phyloP scores from a whole-genome alignment of 2,329 filamentous ascomycete species.

The Blastomyces silverae region DNA sequence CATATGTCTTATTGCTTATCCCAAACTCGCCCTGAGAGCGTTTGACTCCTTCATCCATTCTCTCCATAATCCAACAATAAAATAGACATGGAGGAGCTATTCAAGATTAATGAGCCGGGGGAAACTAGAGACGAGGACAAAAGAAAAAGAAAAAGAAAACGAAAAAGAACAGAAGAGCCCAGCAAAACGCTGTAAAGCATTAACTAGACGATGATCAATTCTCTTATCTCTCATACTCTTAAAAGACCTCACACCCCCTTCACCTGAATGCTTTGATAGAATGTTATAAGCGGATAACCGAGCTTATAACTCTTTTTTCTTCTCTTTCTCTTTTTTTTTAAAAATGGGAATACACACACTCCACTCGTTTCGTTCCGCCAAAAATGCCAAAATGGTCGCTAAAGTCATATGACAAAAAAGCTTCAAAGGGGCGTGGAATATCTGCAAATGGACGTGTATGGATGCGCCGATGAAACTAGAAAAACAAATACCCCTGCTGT shows the following conservation, averaged over 20 bases:
- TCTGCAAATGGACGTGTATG: conserved; percentile 1
- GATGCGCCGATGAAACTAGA: not conserved
- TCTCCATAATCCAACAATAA: not conserved
- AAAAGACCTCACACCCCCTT: too few relatives aligned
- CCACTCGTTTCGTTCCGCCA: too few relatives aligned
- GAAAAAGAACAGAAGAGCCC: not conserved
- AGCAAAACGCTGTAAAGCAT: not conserved
- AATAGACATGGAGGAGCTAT: not conserved
- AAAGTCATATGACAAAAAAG: conserved; percentile 7
- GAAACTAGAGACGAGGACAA: not conserved
- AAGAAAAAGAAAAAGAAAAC: not conserved
- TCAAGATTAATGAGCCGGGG: not conserved
- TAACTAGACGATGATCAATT: not conserved
- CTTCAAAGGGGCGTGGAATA: conserved; percentile 5
- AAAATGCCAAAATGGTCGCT: not conserved
- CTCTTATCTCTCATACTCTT: too few relatives aligned
- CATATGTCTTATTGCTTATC: not conserved
- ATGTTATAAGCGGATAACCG: not conserved
- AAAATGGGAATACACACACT: too few relatives aligned
- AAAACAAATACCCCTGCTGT: conserved; percentile 8
- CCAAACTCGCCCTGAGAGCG: not conserved
- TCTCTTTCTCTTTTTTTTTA: too few relatives aligned
- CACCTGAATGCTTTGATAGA: not conserved
- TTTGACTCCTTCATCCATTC: not conserved
- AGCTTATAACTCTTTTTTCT: not conserved